Percentiles rank a stretch among this genome's conserved stretches.
Evolutionary conservation across 2,329 filamentous ascomycete genomes (phyloP).

Genomic region (Metarhizium sp.): DNA sequence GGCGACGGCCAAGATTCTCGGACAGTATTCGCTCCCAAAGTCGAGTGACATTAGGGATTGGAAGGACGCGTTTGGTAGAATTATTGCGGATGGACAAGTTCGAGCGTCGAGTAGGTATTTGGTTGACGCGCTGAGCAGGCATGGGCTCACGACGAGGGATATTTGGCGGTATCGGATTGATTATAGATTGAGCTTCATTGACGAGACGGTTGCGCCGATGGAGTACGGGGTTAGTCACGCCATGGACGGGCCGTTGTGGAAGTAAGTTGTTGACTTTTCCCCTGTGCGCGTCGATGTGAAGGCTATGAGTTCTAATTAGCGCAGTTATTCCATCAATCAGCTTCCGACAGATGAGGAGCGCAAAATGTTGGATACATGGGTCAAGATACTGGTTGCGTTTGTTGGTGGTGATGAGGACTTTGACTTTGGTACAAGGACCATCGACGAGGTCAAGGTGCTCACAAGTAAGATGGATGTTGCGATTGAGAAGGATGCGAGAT

Average conservation of each 20-base stretch:
- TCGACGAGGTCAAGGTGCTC: constrained; percentile 26
- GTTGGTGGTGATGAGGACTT: constrained; percentile 21
- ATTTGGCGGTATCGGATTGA: constrained; percentile 34
- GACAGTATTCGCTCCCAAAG: constrained; percentile 24
- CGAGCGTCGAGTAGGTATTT: constrained; percentile 25
- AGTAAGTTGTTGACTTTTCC: constrained; percentile 17
- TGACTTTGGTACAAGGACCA: constrained; percentile 21
- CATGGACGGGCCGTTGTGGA: constrained; percentile 34
- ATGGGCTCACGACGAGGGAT: constrained; percentile 23
- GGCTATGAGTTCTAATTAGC: not conserved
- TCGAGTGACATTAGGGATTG: constrained; percentile 23
- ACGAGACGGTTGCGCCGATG: constrained; percentile 25
- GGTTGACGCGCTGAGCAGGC: constrained; percentile 16
- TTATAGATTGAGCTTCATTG: constrained; percentile 32
- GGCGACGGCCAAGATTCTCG: constrained; percentile 25
- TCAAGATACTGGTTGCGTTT: constrained; percentile 26
- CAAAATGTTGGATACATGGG: constrained; percentile 28
- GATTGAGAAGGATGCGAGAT: constrained; percentile 24
- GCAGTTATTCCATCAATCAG: constrained; percentile 27
- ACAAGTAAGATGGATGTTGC: constrained; percentile 23
- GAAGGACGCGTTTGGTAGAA: constrained; percentile 26
- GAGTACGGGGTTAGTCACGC: constrained; percentile 26
- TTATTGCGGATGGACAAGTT: constrained; percentile 31
- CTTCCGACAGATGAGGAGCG: constrained; percentile 24
- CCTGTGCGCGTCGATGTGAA: not conserved